Base-by-base conservation (phyloP, 2,329 filamentous ascomycete genomes). In the Aspergillus thermomutatus region DNA sequence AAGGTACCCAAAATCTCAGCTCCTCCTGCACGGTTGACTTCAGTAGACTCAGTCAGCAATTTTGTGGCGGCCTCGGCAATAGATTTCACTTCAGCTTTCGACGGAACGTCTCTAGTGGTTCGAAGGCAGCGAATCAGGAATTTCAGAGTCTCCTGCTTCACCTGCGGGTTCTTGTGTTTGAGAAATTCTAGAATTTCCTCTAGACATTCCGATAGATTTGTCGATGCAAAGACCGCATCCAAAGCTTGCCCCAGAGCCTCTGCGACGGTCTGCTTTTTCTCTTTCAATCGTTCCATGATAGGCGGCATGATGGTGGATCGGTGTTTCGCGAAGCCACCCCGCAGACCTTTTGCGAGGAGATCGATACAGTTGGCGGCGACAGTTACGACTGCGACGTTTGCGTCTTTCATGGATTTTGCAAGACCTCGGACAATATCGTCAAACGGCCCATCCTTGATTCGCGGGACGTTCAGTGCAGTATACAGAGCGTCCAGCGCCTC, bases 361-460 rank as follows among this genome's bases (percentile, higher is more conserved):
- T 97, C 92, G 34, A 97, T 89, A 74, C 93, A 96, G 67, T 95
- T 92, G 2, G 93, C 94, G 5, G 95, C 93, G 62, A 94, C 88
- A 1, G 89, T 94, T 21, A 97, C 94, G 50, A 97, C 94, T 4
- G 91, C 89, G 64, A 99, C 89, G 70, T 99, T 99, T 66, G 95
- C 94, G 66, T 99, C 95, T 75, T 99, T 99, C 94, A 99, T 99
- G 66, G 86, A 91, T 75, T 97, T 99, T 47, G 94, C 93, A 54
- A 97, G 82, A 3, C 86, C 88, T 59, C 90, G 84, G 55, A 90
- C 86, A 64, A 97, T 83, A 66, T 97, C 93, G 71, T 88, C 85
- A 69, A 92, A 97, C 54, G 91, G 88, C 6, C 86, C 90, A 65
- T 97, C 93, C 73, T 96, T 95, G 73, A 99, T 96, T 60, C 88